Evolutionary conservation across 768 basidiomycete genomes (phyloP).

Genomic region (Pulveroboletus ravenelii): DNA sequence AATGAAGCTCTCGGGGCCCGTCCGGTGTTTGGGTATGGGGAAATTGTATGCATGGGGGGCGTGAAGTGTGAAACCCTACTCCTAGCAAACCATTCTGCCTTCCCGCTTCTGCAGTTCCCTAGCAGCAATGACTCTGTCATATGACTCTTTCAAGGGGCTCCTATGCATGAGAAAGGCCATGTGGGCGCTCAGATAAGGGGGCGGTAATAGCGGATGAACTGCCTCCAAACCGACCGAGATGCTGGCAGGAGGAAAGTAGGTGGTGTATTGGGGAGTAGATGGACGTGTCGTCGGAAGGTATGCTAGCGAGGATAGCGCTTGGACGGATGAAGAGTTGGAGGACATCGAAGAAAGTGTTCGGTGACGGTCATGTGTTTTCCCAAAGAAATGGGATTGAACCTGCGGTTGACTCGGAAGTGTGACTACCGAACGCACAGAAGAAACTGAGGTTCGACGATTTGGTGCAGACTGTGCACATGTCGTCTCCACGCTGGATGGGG

Average conservation of each 20-base stretch:
- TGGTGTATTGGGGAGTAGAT: slow-evolving; percentile 42
- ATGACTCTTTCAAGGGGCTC: slow-evolving; percentile 64
- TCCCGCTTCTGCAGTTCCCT: slow-evolving; percentile 38
- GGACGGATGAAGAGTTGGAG: slow-evolving; percentile 43
- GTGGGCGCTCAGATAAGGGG: slow-evolving; percentile 67
- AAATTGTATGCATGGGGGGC: not conserved
- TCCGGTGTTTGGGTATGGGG: slow-evolving; percentile 22
- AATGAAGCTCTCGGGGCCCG: slow-evolving; percentile 14
- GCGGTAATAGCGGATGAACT: slow-evolving; percentile 67
- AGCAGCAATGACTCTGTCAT: slow-evolving; percentile 59
- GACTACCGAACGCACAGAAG: slow-evolving; percentile 54
- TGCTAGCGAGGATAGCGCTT: slow-evolving; percentile 53
- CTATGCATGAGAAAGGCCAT: slow-evolving; percentile 62
- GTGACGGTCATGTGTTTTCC: slow-evolving; percentile 38
- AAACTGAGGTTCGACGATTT: slow-evolving; percentile 50
- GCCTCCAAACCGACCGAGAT: slow-evolving; percentile 50
- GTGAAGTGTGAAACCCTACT: not conserved
- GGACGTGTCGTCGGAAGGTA: slow-evolving; percentile 44
- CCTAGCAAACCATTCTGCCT: not conserved
- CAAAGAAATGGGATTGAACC: slow-evolving; percentile 31
- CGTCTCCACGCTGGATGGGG: slow-evolving; percentile 38
- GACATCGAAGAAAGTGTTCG: slow-evolving; percentile 59
- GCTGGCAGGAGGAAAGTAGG: slow-evolving; percentile 63
- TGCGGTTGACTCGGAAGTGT: slow-evolving; percentile 47
- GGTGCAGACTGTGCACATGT: slow-evolving; percentile 28